Conservation (phyloP, 2,329 filamentous ascomycete genomes). For the Fusarium nurragi region DNA sequence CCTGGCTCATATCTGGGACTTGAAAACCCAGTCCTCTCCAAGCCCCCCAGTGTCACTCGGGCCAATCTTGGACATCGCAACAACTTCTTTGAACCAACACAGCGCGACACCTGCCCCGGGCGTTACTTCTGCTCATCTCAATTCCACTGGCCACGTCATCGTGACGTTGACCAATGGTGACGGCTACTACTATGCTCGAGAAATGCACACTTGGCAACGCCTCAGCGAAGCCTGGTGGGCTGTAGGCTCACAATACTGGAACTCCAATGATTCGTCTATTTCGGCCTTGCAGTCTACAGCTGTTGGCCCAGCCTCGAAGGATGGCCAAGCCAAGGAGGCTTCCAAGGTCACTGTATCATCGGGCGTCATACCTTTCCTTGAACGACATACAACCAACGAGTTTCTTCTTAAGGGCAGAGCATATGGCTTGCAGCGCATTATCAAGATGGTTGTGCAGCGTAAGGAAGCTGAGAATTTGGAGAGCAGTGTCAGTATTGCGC, state of each 20-base stretch:
- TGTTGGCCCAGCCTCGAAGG: constrained; percentile 65
- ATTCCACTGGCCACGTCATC: constrained; percentile 84
- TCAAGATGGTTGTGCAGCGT: constrained; percentile 86
- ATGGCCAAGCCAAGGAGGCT: constrained; percentile 57
- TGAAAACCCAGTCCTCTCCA: constrained; percentile 81
- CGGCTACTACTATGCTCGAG: constrained; percentile 86
- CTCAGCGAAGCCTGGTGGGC: constrained; percentile 99
- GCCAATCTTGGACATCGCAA: constrained; percentile 87
- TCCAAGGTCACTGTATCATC: constrained; percentile 74
- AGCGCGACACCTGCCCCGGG: constrained; percentile 79
- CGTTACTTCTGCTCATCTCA: constrained; percentile 90
- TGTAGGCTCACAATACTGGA: constrained; percentile 98
- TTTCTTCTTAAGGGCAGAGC: constrained; percentile 90
- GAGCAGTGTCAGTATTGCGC: constrained; percentile 88
- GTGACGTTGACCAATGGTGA: constrained; percentile 96
- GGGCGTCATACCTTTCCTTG: constrained; percentile 91
- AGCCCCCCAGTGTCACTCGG: constrained; percentile 91
- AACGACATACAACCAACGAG: constrained; percentile 94
- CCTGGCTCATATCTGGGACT: constrained; percentile 92
- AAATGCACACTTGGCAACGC: constrained; percentile 91
- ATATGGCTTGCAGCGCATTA: constrained; percentile 88
- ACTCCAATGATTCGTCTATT: constrained; percentile 91
- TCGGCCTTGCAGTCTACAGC: constrained; percentile 79
- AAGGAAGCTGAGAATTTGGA: constrained; percentile 95
- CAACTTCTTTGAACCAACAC: constrained; percentile 80